These are phyloP conservation scores for Clitoria ternatea DNA, from an alignment of 306 rosid species.

Conservation along the genomic window DNA sequence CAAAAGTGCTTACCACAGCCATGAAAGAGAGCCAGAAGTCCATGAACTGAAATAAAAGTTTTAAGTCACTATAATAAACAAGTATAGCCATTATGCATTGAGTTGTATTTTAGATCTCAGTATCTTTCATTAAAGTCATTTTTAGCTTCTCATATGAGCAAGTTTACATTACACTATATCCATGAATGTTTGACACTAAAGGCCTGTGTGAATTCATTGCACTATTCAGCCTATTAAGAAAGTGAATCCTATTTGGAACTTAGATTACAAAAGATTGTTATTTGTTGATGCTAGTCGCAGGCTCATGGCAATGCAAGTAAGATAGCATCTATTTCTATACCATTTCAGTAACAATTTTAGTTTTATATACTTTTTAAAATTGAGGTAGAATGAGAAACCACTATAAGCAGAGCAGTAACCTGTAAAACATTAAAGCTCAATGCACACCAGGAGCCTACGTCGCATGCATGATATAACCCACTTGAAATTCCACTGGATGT, in stretches of 20 bases:
- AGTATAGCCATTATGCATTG: background rate
- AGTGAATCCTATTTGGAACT: background rate
- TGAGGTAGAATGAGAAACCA: conserved; percentile 8
- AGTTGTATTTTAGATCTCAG: background rate
- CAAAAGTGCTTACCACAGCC: conserved; percentile 92
- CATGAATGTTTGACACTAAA: background rate
- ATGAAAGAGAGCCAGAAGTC: conserved; percentile 99
- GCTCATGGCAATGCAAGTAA: background rate
- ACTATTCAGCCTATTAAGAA: background rate
- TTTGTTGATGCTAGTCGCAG: background rate
- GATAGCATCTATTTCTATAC: background rate
- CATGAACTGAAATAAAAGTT: conserved; percentile 70
- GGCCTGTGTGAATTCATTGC: background rate
- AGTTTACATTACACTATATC: background rate
- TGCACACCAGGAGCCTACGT: conserved; percentile 95
- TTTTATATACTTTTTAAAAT: background rate
- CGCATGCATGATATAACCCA: conserved; percentile 93
- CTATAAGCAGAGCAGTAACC: conserved; percentile 41
- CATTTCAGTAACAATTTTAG: background rate
- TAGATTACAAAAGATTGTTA: background rate
- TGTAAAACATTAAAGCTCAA: conserved; percentile 63
- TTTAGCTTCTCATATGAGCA: conserved; percentile 14
- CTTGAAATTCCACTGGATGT: conserved; percentile 89
- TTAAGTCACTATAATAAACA: background rate
- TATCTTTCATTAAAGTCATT: background rate